Conservation (phyloP, 495 filamentous ascomycete species). For the Aspergillus conjunctus region DNA sequence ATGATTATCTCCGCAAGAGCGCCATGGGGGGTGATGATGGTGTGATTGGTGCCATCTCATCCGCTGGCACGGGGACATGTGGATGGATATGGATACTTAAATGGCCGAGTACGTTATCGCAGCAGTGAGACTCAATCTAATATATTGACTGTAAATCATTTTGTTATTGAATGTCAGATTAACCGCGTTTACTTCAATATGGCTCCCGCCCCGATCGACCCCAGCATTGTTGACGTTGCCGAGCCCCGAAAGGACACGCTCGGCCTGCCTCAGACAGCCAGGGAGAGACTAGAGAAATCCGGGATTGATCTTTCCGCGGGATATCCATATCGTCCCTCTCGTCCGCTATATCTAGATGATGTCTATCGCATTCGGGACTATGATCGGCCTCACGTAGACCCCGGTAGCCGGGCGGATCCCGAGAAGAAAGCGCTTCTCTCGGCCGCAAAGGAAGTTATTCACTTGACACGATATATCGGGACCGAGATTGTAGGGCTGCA, state of each 20-base stretch:
- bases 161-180: slow-evolving; percentile 3
- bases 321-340: slow-evolving; percentile 67
- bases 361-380: slow-evolving; percentile 63
- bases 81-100: not conserved
- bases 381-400: slow-evolving; percentile 60
- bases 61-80: not conserved
- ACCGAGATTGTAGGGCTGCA: slow-evolving; percentile 73
- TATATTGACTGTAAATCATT: not conserved
- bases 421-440: slow-evolving; percentile 65
- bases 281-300: slow-evolving; percentile 60
- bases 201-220: slow-evolving; percentile 56
- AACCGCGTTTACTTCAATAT: slow-evolving; percentile 24
- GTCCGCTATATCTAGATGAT: slow-evolving; percentile 67
- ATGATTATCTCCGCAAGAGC: slow-evolving; percentile 3
- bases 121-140: not conserved
- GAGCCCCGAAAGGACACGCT: slow-evolving; percentile 64
- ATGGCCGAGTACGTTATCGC: not conserved
- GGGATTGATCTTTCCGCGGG: slow-evolving; percentile 65
- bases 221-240: slow-evolving; percentile 61
- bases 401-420: slow-evolving; percentile 66
- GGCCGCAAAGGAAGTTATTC: slow-evolving; percentile 65
- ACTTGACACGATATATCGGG: slow-evolving; percentile 67
- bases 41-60: slow-evolving; percentile 35
- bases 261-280: slow-evolving; percentile 54
- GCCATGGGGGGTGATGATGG: slow-evolving; percentile 37